Evolutionary conservation across 1,284 basidiomycete species (phyloP).

Genomic region (Irpex sp.): DNA sequence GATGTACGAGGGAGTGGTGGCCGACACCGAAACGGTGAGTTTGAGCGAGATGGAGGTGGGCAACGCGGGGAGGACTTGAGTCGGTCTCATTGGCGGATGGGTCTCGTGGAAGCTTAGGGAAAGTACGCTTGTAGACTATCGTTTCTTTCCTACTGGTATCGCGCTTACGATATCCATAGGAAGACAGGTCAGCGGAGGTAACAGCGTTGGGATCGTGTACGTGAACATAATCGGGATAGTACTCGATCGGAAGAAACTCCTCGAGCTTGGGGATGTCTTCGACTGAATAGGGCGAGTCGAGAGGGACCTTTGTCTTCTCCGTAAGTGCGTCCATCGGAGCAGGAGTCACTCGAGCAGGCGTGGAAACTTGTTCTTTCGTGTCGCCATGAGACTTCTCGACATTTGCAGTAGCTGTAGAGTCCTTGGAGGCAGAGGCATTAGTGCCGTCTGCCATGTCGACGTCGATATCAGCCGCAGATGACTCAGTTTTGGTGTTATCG

Average conservation of each 20-base stretch:
- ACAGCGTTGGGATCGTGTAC: constrained; percentile 25
- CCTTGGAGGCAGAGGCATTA: background rate
- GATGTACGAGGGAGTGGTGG: constrained; percentile 32
- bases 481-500: background rate
- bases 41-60: constrained; percentile 24
- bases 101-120: constrained; percentile 13
- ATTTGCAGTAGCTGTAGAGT: background rate
- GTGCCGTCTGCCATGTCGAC: background rate
- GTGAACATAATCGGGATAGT: constrained; percentile 29
- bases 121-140: constrained; percentile 21
- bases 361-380: background rate
- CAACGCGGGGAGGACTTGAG: constrained; percentile 9
- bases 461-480: background rate
- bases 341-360: background rate
- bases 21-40: constrained; percentile 29
- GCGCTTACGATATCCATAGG: background rate
- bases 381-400: background rate
- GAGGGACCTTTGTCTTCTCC: background rate
- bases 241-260: constrained; percentile 29
- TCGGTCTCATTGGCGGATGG: background rate
- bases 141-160: background rate
- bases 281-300: constrained; percentile 10
- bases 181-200: background rate
- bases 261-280: constrained; percentile 26
- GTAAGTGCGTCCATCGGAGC: background rate